Evolutionary conservation across 2,329 filamentous ascomycete species (phyloP), one percentile per base, ranked within the genome.

Genomic region (Cercospora sesami): DNA sequence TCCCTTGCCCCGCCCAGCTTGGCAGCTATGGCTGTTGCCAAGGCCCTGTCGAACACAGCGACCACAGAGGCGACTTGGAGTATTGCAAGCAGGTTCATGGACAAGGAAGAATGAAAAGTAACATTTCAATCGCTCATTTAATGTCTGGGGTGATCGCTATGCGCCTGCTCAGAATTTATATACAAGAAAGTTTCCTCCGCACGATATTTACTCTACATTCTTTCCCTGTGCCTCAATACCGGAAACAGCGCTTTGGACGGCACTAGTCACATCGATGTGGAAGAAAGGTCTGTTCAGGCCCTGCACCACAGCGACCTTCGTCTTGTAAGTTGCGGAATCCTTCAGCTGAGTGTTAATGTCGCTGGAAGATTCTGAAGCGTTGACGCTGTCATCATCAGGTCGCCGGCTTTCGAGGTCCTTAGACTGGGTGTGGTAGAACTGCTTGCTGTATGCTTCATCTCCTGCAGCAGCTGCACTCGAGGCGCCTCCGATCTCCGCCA

Each of bases 241-340:
- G 31, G 90, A 88, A 74, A 97, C 87, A 2, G 93, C 94, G 74
- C 90, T 93, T 79, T 97, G 92, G 73, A 98, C 80, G 6, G 95
- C 95, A 75, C 90, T 93, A 4, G 92, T 95, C 62, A 98, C 81
- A 78, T 98, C 95, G 63, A 97, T 87, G 78, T 99, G 95, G 86
- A 99, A 98, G 73, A 97, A 86, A 4, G 95, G 94, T 73, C 92
- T 83, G 79, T 96, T 95, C 70, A 96, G 82, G n/a, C 94, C 92
- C 72, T 94, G 90, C 16, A 98, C 89, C 4, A 92, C 86, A 1
- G 91, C 89, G 30, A 87, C 80, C 73, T 79, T 83, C 8, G 66
- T 65, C 14, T 62, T 57, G 68, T 77, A 76, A 14, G 74, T 73
- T 48, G 83, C 85, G 75, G 84, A 84, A 65, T 79, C 81, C 36